Base-by-base conservation (phyloP, 176 grass and related monocot genomes). In the Zizania latifolia region DNA sequence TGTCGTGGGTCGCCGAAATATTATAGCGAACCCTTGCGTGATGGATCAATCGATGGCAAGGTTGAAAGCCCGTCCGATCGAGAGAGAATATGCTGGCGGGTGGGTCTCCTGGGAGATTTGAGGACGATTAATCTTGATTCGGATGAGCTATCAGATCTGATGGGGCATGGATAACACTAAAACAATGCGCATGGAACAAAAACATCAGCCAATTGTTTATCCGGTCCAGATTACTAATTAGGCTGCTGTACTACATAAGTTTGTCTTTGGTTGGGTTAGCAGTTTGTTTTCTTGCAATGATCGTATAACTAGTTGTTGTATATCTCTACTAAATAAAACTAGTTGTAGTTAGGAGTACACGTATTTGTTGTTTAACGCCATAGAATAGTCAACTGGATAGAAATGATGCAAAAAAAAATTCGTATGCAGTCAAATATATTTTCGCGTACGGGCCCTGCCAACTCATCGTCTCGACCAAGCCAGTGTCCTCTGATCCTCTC, bases 131-230 rank as follows among this genome's bases (percentile, higher is more conserved):
- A 61, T 51, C 59, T 12, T 16, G 74, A 57, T 69, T 11, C 77
- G 36, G 23, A 24, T 79, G 51, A 79, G 64, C 64, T 33, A 79
- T 33, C 65, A 80, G 78, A 80, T 71, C 55, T 71, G 38, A 26
- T 34, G 17, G 36, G 3, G 17, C 9, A 10, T 13, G 31, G 59
- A 78, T 38, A 37, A 12, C 62, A 6, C 33, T 37, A 54, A 78
- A 78, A 39, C 62, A 78, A 78, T 21, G 61, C 45, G 26, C 34
- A 41, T 16, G 44, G 17, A 74, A 74, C 58, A 51, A 73, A 73
- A 65, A 3, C 45, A 8, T 8, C 13, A 7, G 45, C 3, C 24
- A 45, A 22, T 65, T 82, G 79, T 74, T 64, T 81, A 64, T 64
- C 64, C 6, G 10, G 7, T 10, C 0, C 7, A 31, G 22, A 51